phyloP scores from a whole-genome alignment of 129 eudicot genomes.

The Cynara cardunculus region DNA sequence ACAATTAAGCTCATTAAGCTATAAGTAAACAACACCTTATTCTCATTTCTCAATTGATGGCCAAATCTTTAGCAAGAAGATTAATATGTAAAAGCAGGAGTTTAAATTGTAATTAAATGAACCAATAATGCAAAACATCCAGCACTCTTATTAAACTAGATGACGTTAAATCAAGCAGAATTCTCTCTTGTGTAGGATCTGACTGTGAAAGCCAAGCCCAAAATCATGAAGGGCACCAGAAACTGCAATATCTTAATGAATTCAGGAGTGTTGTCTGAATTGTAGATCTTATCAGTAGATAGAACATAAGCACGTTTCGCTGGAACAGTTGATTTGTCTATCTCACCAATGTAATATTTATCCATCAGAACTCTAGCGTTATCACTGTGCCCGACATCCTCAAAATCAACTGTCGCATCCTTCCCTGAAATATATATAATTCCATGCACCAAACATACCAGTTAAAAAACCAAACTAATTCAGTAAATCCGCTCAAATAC shows the following conservation, averaged over 20 bases:
- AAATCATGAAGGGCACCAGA: slow-evolving; percentile 21
- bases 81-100: background rate
- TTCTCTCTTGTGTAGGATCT: slow-evolving; percentile 14
- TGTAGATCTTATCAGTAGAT: slow-evolving; percentile 20
- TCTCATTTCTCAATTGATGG: too few relatives aligned
- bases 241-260: slow-evolving; percentile 8
- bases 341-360: slow-evolving; percentile 53
- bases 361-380: slow-evolving; percentile 59
- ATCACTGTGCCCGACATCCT: slow-evolving; percentile 34
- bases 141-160: background rate
- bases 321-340: slow-evolving; percentile 61
- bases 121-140: background rate
- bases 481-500: background rate
- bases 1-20: too few relatives aligned
- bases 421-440: slow-evolving; percentile 1
- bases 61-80: background rate
- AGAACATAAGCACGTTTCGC: slow-evolving; percentile 36
- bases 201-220: slow-evolving; percentile 19
- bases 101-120: background rate
- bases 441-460: background rate
- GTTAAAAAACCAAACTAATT: background rate
- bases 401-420: background rate
- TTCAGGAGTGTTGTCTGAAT: slow-evolving; percentile 4
- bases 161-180: background rate
- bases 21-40: too few relatives aligned